Conservation (phyloP, 768 basidiomycete species). For the Serpula lacrymans region DNA sequence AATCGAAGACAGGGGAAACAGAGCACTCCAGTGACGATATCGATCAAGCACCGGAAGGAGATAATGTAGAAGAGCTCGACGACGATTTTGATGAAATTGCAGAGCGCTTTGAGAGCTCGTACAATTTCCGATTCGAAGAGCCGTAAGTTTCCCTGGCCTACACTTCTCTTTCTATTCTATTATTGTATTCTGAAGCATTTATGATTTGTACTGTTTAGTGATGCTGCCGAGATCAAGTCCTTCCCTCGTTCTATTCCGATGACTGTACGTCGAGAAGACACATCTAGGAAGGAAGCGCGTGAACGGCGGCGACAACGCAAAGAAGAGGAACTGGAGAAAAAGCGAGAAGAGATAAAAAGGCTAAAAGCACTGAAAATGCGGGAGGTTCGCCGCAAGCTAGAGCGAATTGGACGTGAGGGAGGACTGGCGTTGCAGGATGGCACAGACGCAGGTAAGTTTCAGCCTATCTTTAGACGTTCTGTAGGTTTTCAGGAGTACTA, state of each 20-base stretch:
- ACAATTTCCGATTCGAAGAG: constrained; percentile 98
- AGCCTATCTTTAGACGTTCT: no score
- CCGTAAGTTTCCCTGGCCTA: constrained; percentile 51
- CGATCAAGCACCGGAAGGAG: constrained; percentile 21
- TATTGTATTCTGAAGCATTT: no score
- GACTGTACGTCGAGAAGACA: constrained; percentile 68
- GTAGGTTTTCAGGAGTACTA: constrained; percentile 2
- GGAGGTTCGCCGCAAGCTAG: constrained; percentile 73
- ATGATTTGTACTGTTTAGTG: constrained; percentile 34
- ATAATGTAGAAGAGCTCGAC: constrained; percentile 39
- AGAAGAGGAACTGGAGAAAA: constrained; percentile 36
- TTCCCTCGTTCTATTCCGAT: constrained; percentile 74
- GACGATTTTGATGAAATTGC: constrained; percentile 87
- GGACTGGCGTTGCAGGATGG: constrained; percentile 47
- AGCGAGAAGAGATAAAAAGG: constrained; percentile 74
- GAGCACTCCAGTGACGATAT: constrained; percentile 13
- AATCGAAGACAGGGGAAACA: constrained; percentile 16
- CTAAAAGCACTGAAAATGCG: constrained; percentile 83
- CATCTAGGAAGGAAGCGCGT: constrained; percentile 81
- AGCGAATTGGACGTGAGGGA: constrained; percentile 67
- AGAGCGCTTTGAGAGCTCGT: constrained; percentile 91
- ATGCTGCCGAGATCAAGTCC: constrained; percentile 59
- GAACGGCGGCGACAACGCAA: constrained; percentile 73
- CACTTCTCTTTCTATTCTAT: neutral
- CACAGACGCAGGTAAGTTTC: constrained; percentile 15